Evolutionary conservation across 192 early-diverging fungal species (phyloP), one percentile per base, ranked within the genome.

Genomic region (Linnemannia zychae): DNA sequence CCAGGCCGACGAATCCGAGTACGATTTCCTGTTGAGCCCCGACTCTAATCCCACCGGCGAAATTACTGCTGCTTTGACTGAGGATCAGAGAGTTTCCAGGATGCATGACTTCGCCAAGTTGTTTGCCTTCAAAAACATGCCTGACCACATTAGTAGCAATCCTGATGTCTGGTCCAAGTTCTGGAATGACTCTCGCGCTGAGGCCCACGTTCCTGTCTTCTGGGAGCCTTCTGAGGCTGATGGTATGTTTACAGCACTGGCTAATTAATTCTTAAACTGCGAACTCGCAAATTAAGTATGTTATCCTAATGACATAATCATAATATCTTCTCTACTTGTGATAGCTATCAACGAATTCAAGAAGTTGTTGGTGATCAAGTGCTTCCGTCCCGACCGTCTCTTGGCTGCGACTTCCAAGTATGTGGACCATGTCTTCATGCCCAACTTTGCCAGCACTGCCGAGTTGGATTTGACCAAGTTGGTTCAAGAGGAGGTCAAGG

Each of bases 381-480:
- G 92, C 71, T 88, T 99, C 88, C 92, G 97, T 63, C 95, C 99
- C 3, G 98, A 99, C 86, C 95, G 96, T 18, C 79, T 99, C n/a
- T 75, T 95, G 57, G 83, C 94, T 6, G 94, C 97, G 0, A 92
- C 94, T 0, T 82, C 90, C 22, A 90, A 91, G 22, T 94, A 97
- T 81, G 91, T 95, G 17, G 91, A 95, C 13, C 90, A 91, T 12
- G 92, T 95, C 24, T 96, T 98, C 80, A 91, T 90, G 36, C 49
- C 79, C 44, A 78, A 86, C 48, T 92, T 96, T 74, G 74, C 91
- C 24, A 82, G 81, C 60, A 76, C 78, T 34, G 81, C 92, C 6
- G 96, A 96, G 20, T 88, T 97, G 52, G 93, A 96, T 50, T 83
- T 99, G 63, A 81, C 91, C 7, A 78, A 89, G 28, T 83, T 98